phyloP scores from a whole-genome alignment of 2,329 filamentous ascomycete species.

The Hypoxylon sp. region DNA sequence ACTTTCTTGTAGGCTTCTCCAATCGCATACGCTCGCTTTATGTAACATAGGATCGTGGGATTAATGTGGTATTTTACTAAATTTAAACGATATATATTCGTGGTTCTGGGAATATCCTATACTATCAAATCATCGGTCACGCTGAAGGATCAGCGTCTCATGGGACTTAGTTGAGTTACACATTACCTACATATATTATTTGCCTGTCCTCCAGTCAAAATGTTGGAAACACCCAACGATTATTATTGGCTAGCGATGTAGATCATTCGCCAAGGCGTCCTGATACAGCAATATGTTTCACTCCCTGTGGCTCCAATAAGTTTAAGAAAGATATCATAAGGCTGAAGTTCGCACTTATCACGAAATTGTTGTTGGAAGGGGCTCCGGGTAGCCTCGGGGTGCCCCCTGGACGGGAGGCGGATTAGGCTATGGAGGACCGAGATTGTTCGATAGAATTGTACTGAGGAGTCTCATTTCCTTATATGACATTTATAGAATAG shows the following conservation, averaged over 20 bases:
- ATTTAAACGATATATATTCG: conserved; percentile 10
- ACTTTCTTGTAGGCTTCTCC: neutral
- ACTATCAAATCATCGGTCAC: conserved; percentile 16
- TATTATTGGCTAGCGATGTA: conserved; percentile 1
- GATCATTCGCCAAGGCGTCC: neutral
- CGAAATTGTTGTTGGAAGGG: neutral
- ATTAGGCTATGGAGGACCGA: neutral
- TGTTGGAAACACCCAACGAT: neutral
- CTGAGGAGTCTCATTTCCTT: neutral
- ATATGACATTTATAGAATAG: neutral
- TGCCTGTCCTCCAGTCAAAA: neutral
- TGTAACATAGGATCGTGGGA: conserved; percentile 13
- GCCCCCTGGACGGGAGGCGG: neutral
- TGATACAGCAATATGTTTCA: neutral
- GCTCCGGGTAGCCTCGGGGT: neutral
- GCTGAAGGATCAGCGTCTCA: conserved; percentile 18
- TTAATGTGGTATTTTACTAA: neutral
- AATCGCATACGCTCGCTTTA: neutral
- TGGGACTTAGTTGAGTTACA: conserved; percentile 7
- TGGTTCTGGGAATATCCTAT: conserved; percentile 10
- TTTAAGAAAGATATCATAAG: neutral
- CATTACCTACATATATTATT: neutral
- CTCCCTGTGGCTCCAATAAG: conserved; percentile 1
- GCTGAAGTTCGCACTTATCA: neutral
- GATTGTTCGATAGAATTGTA: neutral